Conservation (phyloP, 2,329 filamentous ascomycete genomes). For the Fusarium irregulare region DNA sequence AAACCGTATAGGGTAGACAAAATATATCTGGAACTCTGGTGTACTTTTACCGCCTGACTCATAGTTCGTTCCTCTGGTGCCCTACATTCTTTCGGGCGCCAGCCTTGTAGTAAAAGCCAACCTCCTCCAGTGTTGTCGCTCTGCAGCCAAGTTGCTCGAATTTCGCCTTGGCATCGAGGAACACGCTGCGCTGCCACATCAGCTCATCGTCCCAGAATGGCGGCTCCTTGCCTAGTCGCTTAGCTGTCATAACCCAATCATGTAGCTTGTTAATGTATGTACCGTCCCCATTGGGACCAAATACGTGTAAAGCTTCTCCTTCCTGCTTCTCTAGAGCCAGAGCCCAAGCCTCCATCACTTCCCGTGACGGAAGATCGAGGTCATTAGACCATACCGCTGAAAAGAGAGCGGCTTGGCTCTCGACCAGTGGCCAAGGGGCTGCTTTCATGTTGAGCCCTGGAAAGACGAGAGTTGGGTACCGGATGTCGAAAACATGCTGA, state of each 20-base stretch:
- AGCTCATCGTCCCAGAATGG: slow-evolving; percentile 77
- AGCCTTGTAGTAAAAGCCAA: slow-evolving; percentile 73
- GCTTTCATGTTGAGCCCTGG: slow-evolving; percentile 80
- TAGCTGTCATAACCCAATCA: slow-evolving; percentile 67
- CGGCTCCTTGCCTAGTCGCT: slow-evolving; percentile 71
- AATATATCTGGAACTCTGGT: slow-evolving; percentile 4
- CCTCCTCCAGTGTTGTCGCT: slow-evolving; percentile 74
- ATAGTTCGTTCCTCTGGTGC: slow-evolving; percentile 6
- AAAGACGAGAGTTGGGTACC: slow-evolving; percentile 82
- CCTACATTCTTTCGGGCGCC: slow-evolving; percentile 6
- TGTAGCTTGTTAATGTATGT: slow-evolving; percentile 76
- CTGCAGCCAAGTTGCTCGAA: slow-evolving; percentile 75
- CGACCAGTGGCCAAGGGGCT: slow-evolving; percentile 87
- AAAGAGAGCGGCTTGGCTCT: slow-evolving; percentile 82
- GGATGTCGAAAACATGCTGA: slow-evolving; percentile 80
- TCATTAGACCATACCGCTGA: slow-evolving; percentile 81
- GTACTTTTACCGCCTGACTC: not conserved
- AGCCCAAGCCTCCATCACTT: slow-evolving; percentile 79
- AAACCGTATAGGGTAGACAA: not conserved
- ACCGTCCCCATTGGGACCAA: slow-evolving; percentile 62
- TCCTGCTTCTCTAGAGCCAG: slow-evolving; percentile 66
- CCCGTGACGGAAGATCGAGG: slow-evolving; percentile 69
- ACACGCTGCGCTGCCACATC: slow-evolving; percentile 77
- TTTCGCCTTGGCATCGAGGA: slow-evolving; percentile 75
- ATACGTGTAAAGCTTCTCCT: slow-evolving; percentile 49